Evolutionary conservation across 2,329 filamentous ascomycete species (phyloP).

Genomic region (Colletotrichum sansevieriae): DNA sequence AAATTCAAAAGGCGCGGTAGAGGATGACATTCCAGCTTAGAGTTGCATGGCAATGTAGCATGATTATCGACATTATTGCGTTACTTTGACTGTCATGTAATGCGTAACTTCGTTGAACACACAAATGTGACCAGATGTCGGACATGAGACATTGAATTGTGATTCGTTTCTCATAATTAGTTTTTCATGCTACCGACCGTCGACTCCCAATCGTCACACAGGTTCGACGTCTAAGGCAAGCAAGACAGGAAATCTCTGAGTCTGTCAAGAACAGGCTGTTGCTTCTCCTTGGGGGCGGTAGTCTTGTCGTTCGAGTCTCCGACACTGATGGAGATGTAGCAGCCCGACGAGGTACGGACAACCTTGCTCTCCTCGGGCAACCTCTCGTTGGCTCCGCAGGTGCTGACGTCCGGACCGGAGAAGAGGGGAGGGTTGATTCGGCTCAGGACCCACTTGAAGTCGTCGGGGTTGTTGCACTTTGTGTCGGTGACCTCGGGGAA

Average conservation of each 20-base stretch:
- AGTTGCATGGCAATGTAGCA: no score
- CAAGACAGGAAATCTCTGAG: slow-evolving; percentile 62
- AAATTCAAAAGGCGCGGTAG: no score
- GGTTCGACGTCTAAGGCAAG: slow-evolving; percentile 49
- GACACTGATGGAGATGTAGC: slow-evolving; percentile 74
- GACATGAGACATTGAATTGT: no score
- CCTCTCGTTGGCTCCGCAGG: slow-evolving; percentile 63
- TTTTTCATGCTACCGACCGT: no score
- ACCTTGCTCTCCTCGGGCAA: slow-evolving; percentile 72
- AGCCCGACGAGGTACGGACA: slow-evolving; percentile 60
- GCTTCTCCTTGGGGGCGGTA: slow-evolving; percentile 65
- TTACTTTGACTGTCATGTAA: no score
- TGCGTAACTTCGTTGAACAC: no score
- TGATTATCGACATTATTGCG: no score
- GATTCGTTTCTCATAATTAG: no score
- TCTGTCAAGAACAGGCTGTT: slow-evolving; percentile 65
- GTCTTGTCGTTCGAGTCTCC: slow-evolving; percentile 67
- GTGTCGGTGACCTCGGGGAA: slow-evolving; percentile 67
- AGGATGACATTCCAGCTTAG: no score
- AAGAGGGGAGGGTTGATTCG: slow-evolving; percentile 70
- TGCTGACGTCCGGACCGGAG: slow-evolving; percentile 66
- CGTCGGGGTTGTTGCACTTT: slow-evolving; percentile 61
- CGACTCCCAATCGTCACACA: no score
- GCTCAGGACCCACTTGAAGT: slow-evolving; percentile 75
- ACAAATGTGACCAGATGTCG: no score